phyloP scores from a whole-genome alignment of 345 rosid species.

The Geranium rotundifolium region DNA sequence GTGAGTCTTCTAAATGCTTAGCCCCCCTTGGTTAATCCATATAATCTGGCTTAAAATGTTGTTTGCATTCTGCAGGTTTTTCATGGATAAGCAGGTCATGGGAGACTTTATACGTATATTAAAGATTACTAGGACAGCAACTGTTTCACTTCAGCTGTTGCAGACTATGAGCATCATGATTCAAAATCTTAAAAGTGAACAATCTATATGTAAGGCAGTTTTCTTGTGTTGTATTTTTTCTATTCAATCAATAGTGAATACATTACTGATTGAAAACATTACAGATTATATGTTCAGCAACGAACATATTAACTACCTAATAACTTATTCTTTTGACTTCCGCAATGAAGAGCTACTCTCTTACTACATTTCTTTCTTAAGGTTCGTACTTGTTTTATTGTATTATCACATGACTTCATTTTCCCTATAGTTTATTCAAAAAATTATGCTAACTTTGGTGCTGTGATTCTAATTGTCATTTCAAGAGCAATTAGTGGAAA shows the following conservation, averaged over 20 bases:
- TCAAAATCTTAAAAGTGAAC: constrained; percentile 76
- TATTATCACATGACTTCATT: not conserved
- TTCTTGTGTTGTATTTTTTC: constrained; percentile 5
- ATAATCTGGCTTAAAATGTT: constrained; percentile 8
- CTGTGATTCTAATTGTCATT: constrained; percentile 7
- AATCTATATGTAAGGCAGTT: constrained; percentile 59
- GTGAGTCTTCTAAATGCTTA: constrained; percentile 39
- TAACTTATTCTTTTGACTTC: constrained; percentile 80
- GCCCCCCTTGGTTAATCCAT: not conserved
- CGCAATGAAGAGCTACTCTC: constrained; percentile 86
- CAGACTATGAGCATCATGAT: constrained; percentile 97
- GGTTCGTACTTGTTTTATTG: constrained; percentile 31
- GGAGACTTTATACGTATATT: constrained; percentile 83
- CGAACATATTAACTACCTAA: constrained; percentile 84
- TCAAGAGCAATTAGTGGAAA: constrained; percentile 93
- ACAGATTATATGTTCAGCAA: constrained; percentile 97
- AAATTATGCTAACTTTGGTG: constrained; percentile 5
- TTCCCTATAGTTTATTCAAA: not conserved
- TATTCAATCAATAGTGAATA: not conserved
- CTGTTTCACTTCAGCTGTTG: constrained; percentile 83
- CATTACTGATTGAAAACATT: constrained; percentile 11
- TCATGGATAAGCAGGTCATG: constrained; percentile 98
- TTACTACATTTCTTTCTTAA: constrained; percentile 88
- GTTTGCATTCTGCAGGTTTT: constrained; percentile 37
- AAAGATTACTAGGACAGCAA: constrained; percentile 44